These are phyloP conservation scores for Barnettozyma salicaria DNA, from an alignment of 805 yeast species.

Conservation along the genomic window DNA sequence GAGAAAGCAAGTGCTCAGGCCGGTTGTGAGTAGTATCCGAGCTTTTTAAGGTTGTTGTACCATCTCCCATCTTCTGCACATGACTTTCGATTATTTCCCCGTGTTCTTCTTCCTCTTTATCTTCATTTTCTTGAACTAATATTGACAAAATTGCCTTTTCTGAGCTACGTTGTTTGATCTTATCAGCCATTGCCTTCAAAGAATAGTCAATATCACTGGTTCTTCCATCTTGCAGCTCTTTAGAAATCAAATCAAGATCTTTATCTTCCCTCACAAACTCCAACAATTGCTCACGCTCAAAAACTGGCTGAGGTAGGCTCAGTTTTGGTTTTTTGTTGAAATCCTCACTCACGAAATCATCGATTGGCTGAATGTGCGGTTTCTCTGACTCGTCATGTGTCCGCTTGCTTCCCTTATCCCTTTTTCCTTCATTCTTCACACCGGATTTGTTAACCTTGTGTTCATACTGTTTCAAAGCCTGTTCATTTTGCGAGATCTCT, in stretches of 20 bases:
- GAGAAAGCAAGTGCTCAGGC: slow-evolving; percentile 1
- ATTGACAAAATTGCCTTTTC: too few species aligned
- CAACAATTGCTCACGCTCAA: slow-evolving; percentile 13
- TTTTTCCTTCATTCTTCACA: slow-evolving; percentile 32
- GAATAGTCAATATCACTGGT: slow-evolving; percentile 7
- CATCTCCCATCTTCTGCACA: too few species aligned
- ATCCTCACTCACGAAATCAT: slow-evolving; percentile 13
- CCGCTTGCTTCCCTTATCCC: slow-evolving; percentile 28
- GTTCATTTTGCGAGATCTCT: slow-evolving; percentile 43
- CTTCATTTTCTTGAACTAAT: slow-evolving; percentile 7
- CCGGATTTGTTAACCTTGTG: slow-evolving; percentile 40
- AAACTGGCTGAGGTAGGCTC: slow-evolving; percentile 32
- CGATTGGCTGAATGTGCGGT: slow-evolving; percentile 21
- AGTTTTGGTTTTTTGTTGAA: slow-evolving; percentile 20
- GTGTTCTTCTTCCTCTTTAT: slow-evolving; percentile 3
- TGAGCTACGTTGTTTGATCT: slow-evolving; percentile 35
- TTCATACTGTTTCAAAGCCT: slow-evolving; percentile 38
- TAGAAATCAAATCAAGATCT: slow-evolving; percentile 9
- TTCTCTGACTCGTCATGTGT: slow-evolving; percentile 23
- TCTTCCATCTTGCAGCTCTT: slow-evolving; percentile 6
- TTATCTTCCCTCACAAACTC: slow-evolving; percentile 15
- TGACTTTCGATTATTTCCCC: slow-evolving; percentile 1
- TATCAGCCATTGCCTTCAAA: slow-evolving; percentile 30
- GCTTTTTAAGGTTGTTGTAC: too few species aligned
- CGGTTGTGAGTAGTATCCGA: too few species aligned